A percentile compares a stretch with the other conserved stretches of the same genome.
These are phyloP conservation scores for Globisporangium yorkense DNA, from an alignment of 352 stramenopile species.

Conservation along the genomic window DNA sequence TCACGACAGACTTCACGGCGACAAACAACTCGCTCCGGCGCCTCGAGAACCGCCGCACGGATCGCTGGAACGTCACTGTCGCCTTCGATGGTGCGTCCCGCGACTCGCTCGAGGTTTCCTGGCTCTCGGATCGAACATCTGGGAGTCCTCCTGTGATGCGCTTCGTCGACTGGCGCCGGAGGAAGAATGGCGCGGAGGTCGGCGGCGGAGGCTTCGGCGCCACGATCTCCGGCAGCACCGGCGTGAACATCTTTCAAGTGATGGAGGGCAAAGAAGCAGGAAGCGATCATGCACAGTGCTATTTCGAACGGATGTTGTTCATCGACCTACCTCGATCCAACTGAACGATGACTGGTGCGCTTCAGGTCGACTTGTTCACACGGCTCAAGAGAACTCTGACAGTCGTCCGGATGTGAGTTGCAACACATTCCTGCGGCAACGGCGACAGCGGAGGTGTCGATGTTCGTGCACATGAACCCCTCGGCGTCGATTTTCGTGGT, in stretches of 20 bases:
- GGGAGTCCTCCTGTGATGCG: not conserved
- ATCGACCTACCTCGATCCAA: too few species aligned
- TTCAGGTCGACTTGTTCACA: too few species aligned
- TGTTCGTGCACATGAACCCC: too few species aligned
- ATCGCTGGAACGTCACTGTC: not conserved
- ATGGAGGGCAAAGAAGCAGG: too few species aligned
- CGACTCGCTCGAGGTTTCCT: not conserved
- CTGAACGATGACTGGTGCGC: too few species aligned
- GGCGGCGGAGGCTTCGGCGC: not conserved
- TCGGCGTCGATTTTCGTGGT: too few species aligned
- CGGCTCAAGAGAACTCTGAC: too few species aligned
- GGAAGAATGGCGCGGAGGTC: not conserved
- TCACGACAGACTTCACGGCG: conserved; percentile 5
- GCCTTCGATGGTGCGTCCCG: not conserved
- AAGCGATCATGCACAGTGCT: too few species aligned
- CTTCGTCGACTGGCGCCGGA: not conserved
- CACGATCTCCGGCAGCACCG: not conserved
- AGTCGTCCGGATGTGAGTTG: too few species aligned
- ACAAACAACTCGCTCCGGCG: not conserved
- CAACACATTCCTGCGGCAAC: too few species aligned
- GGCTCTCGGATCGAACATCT: not conserved
- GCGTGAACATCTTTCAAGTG: not conserved
- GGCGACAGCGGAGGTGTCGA: too few species aligned
- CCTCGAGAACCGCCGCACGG: not conserved
- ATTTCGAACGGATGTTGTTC: too few species aligned